These are phyloP conservation scores for Nepenthes mirabilis DNA, from an alignment of 148 eudicot genomes.

Conservation along the genomic window DNA sequence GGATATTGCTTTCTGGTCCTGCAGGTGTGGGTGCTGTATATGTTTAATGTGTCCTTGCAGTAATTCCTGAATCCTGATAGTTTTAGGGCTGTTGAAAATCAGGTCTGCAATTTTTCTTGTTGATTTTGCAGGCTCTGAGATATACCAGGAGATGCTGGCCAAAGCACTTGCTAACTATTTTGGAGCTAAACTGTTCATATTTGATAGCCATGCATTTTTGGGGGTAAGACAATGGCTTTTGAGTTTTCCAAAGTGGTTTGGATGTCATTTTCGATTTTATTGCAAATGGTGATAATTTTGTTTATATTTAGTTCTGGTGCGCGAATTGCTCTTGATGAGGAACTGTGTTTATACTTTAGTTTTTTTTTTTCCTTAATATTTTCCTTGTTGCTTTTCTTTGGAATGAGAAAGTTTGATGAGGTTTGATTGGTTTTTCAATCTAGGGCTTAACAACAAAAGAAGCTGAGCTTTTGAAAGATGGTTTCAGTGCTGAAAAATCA, in stretches of 20 bases:
- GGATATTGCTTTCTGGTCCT: constrained; percentile 93
- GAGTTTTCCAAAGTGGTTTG: neutral
- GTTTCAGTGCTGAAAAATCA: constrained; percentile 34
- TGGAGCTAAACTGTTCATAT: constrained; percentile 85
- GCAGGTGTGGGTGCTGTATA: constrained; percentile 38
- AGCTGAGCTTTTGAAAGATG: constrained; percentile 60
- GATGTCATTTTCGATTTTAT: neutral
- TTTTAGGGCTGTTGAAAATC: constrained; percentile 6
- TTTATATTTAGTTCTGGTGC: too few species aligned
- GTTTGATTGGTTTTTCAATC: constrained; percentile 3
- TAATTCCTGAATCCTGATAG: neutral
- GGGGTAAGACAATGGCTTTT: constrained; percentile 44
- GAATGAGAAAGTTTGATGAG: neutral
- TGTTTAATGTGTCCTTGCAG: neutral
- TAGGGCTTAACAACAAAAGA: constrained; percentile 61
- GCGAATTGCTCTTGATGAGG: too few species aligned
- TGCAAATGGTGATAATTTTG: neutral
- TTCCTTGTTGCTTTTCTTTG: too few species aligned
- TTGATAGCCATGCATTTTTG: constrained; percentile 70
- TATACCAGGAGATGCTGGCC: constrained; percentile 87
- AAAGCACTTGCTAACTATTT: constrained; percentile 82
- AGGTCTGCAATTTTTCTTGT: constrained; percentile 5
- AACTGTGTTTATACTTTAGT: neutral
- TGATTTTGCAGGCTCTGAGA: constrained; percentile 65
- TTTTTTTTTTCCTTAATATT: neutral